These are phyloP conservation scores for Cyclotella kingstonii DNA, from an alignment of 108 stramenopile species.

Conservation along the genomic window DNA sequence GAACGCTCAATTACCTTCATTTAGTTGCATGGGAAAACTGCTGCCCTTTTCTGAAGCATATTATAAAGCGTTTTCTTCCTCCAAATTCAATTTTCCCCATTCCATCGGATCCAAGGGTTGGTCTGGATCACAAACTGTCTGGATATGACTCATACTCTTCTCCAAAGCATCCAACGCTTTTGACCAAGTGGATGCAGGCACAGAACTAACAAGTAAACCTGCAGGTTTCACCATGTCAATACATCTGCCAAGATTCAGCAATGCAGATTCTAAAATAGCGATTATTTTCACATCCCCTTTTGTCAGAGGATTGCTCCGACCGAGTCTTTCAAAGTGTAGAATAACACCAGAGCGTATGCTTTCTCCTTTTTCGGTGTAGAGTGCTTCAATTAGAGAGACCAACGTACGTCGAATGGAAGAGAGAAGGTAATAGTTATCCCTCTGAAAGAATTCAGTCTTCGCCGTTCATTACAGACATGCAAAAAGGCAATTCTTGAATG, in stretches of 20 bases:
- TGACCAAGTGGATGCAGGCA: conserved; percentile 59
- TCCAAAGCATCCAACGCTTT: conserved; percentile 58
- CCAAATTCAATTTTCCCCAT: conserved; percentile 59
- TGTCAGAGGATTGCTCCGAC: conserved; percentile 35
- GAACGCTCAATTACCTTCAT: too few relatives aligned
- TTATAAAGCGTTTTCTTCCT: background rate
- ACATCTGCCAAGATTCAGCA: conserved; percentile 69
- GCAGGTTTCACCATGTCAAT: conserved; percentile 79
- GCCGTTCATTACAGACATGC: too few relatives aligned
- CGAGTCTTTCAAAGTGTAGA: conserved; percentile 27
- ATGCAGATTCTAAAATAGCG: conserved; percentile 68
- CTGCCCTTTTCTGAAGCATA: too few relatives aligned
- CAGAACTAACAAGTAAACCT: conserved; percentile 56
- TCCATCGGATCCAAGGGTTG: conserved; percentile 53
- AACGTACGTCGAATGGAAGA: conserved; percentile 72
- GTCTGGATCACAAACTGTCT: conserved; percentile 71
- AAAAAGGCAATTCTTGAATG: background rate
- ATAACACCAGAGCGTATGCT: conserved; percentile 41
- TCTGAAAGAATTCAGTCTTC: conserved; percentile 80
- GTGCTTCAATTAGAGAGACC: conserved; percentile 63
- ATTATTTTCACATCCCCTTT: conserved; percentile 52
- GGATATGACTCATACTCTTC: conserved; percentile 59
- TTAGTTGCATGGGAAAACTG: too few relatives aligned
- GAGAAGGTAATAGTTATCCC: conserved; percentile 70
- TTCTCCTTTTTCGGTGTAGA: conserved; percentile 57